These are phyloP conservation scores for Artomyces pyxidatus DNA, from an alignment of 768 basidiomycete genomes.

Conservation along the genomic window DNA sequence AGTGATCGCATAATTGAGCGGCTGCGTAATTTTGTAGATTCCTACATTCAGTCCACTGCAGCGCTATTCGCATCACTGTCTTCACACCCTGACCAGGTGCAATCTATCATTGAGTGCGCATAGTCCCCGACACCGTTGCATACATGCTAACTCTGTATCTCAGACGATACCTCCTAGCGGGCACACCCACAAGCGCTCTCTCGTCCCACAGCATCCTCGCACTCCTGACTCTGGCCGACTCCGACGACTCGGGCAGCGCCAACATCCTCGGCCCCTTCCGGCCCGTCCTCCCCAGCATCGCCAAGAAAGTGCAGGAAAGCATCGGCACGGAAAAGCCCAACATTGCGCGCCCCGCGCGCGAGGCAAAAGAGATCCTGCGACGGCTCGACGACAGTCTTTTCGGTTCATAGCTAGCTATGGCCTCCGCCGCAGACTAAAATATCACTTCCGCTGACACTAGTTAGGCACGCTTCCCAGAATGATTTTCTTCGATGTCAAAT, in stretches of 20 bases:
- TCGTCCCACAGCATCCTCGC: slow-evolving; percentile 55
- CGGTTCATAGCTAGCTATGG: slow-evolving; percentile 9
- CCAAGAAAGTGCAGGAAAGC: slow-evolving; percentile 67
- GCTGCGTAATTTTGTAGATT: slow-evolving; percentile 40
- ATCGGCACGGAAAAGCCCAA: slow-evolving; percentile 60
- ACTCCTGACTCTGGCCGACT: slow-evolving; percentile 42
- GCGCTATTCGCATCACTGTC: slow-evolving; percentile 57
- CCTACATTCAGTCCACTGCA: slow-evolving; percentile 60
- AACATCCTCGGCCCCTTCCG: slow-evolving; percentile 52
- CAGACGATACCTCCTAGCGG: slow-evolving; percentile 56
- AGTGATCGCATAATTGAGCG: too few species aligned
- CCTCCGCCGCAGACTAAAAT: too few species aligned
- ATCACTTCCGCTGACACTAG: too few species aligned
- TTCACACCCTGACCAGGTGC: slow-evolving; percentile 52
- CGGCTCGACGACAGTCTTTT: slow-evolving; percentile 13
- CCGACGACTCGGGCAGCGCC: slow-evolving; percentile 24
- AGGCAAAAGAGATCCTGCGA: slow-evolving; percentile 63
- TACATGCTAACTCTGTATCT: not conserved
- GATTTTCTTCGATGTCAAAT: too few species aligned
- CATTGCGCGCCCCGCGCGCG: slow-evolving; percentile 73
- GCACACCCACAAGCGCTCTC: slow-evolving; percentile 59
- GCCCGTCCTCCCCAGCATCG: slow-evolving; percentile 49
- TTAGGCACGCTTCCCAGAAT: too few species aligned
- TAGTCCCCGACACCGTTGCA: not conserved
- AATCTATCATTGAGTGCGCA: slow-evolving; percentile 59